Conservation (phyloP, 1,284 basidiomycete species). For the Rhodofomes roseus region DNA sequence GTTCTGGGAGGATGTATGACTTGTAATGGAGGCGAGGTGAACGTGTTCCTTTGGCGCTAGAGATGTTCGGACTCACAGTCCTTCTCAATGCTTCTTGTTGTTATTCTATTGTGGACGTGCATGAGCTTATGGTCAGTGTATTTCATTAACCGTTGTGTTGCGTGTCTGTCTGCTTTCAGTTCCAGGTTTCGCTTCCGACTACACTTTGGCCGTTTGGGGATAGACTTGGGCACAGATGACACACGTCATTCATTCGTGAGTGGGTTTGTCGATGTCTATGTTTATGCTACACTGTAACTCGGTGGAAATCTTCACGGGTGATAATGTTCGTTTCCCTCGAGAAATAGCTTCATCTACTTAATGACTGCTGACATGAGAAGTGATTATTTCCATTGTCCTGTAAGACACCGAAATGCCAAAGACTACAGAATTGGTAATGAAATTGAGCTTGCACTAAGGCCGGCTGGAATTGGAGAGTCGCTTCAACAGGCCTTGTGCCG, state of each 20-base stretch:
- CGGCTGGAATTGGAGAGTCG: slow-evolving; percentile 6
- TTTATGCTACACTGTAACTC: no score
- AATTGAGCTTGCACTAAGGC: background rate
- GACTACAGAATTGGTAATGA: background rate
- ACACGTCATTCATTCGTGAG: no score
- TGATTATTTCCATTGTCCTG: no score
- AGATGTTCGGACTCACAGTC: slow-evolving; percentile 14
- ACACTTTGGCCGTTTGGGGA: background rate
- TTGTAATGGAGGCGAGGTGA: slow-evolving; percentile 3
- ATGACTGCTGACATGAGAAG: no score
- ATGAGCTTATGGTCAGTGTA: slow-evolving; percentile 1
- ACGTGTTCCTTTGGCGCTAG: slow-evolving; percentile 10
- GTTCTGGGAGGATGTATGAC: background rate
- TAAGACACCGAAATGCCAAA: no score
- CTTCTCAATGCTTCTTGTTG: background rate
- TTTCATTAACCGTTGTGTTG: background rate
- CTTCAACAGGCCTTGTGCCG: slow-evolving; percentile 17
- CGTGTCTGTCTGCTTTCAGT: background rate
- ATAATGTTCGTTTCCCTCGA: no score
- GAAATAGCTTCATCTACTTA: no score
- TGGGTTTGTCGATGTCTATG: no score
- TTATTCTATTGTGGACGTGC: background rate
- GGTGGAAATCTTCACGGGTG: no score
- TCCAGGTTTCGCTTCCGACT: background rate
- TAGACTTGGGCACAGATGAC: no score